Conservation (phyloP, 495 filamentous ascomycete species). For the Hypomontagnella monticulosa region DNA sequence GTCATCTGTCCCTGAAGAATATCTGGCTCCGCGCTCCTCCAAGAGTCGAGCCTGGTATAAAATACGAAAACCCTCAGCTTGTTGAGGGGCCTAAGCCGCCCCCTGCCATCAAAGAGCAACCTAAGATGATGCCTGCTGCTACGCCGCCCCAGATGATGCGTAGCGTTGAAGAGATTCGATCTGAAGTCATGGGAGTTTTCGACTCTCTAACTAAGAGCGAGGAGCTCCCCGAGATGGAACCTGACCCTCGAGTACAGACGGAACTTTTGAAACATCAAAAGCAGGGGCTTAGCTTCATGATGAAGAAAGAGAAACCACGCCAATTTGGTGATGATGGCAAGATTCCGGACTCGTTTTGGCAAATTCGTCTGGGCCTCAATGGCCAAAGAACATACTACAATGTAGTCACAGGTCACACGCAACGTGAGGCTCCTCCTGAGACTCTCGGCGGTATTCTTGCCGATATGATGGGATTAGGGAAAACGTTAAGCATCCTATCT, state of each 20-base stretch:
- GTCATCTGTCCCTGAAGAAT: constrained; percentile 68
- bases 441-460: constrained; percentile 88
- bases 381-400: constrained; percentile 75
- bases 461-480: constrained; percentile 98
- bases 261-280: constrained; percentile 86
- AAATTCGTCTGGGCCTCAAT: constrained; percentile 58
- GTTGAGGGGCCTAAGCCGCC: constrained; percentile 56
- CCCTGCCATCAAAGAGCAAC: constrained; percentile 35
- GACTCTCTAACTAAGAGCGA: constrained; percentile 79
- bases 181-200: constrained; percentile 87
- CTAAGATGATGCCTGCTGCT: constrained; percentile 22
- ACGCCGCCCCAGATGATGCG: constrained; percentile 55
- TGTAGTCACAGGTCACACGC: constrained; percentile 79
- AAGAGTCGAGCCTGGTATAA: constrained; percentile 69
- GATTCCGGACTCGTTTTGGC: constrained; percentile 79
- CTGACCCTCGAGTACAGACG: constrained; percentile 68
- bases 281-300: constrained; percentile 91
- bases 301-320: constrained; percentile 71
- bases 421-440: constrained; percentile 71
- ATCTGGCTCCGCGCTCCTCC: constrained; percentile 72
- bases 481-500: constrained; percentile 89
- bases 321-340: constrained; percentile 51
- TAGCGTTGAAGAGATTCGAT: constrained; percentile 83
- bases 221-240: constrained; percentile 78
- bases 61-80: constrained; percentile 70